phyloP scores from a whole-genome alignment of 805 yeast genomes.

The Debaryomyces castellii region DNA sequence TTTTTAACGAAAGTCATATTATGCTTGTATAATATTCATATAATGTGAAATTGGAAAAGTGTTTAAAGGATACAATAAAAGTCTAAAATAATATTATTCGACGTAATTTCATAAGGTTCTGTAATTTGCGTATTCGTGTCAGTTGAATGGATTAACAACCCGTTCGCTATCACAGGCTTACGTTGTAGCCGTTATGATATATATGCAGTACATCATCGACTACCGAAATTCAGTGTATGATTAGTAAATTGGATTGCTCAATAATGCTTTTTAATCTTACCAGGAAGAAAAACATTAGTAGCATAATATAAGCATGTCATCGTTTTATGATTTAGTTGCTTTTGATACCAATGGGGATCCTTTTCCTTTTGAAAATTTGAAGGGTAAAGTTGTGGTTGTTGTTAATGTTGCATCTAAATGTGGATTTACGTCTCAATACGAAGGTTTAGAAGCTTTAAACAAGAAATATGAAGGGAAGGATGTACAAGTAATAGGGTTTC shows the following conservation, averaged over 20 bases:
- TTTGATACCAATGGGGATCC: conserved; percentile 38
- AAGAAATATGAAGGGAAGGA: conserved; percentile 37
- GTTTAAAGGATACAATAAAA: no score
- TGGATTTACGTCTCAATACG: conserved; percentile 45
- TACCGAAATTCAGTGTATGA: not conserved
- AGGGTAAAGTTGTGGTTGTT: conserved; percentile 48
- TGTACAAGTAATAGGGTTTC: conserved; percentile 42
- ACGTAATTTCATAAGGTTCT: no score
- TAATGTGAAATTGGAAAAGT: no score
- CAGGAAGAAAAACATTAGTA: not conserved
- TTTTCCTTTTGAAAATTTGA: conserved; percentile 35
- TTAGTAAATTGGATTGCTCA: not conserved
- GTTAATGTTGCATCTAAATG: conserved; percentile 47
- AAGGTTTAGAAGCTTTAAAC: conserved; percentile 42
- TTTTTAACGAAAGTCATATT: no score
- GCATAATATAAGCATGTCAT: conserved; percentile 16
- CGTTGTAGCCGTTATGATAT: not conserved
- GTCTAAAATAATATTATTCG: no score
- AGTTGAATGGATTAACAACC: no score
- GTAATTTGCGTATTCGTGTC: no score
- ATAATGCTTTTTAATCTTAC: no score
- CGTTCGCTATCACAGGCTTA: no score
- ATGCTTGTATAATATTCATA: no score
- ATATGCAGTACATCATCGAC: not conserved
- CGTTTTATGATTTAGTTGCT: conserved; percentile 42